phyloP scores from a whole-genome alignment of 305 asterid genomes.

The Fraxinus platypoda region DNA sequence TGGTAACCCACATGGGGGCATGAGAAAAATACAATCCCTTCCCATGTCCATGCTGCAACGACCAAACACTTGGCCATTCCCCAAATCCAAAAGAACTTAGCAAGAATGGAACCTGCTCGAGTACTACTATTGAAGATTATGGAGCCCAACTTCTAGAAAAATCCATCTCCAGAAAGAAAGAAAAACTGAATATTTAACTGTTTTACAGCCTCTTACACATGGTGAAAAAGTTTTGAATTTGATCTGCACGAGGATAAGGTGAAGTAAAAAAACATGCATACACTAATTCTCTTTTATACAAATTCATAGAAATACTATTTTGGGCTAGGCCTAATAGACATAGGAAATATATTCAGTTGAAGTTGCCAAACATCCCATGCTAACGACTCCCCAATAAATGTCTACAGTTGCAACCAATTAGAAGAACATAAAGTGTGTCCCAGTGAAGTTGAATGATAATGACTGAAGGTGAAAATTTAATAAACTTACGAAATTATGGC shows the following conservation, averaged over 20 bases:
- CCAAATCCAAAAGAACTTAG: not conserved
- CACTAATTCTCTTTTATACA: too few relatives aligned
- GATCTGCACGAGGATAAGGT: not conserved
- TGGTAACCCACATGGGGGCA: not conserved
- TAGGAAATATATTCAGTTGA: too few relatives aligned
- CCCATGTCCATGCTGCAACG: conserved; percentile 11
- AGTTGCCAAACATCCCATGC: too few relatives aligned
- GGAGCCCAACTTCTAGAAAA: not conserved
- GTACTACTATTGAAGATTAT: not conserved
- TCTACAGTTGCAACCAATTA: not conserved
- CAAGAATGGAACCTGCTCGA: not conserved
- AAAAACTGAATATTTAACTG: not conserved
- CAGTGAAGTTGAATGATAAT: not conserved
- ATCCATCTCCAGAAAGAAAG: not conserved
- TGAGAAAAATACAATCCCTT: conserved; percentile 12
- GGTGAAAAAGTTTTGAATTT: not conserved
- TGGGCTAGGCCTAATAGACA: too few relatives aligned
- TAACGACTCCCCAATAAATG: not conserved
- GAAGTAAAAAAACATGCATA: not conserved
- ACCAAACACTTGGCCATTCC: not conserved
- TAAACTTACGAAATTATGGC: not conserved
- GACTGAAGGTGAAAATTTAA: not conserved
- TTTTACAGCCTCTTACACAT: not conserved
- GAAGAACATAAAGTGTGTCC: not conserved
- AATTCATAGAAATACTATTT: too few relatives aligned